These are phyloP conservation scores for Wickerhamia fluorescens DNA, from an alignment of 805 yeast species.

Conservation along the genomic window DNA sequence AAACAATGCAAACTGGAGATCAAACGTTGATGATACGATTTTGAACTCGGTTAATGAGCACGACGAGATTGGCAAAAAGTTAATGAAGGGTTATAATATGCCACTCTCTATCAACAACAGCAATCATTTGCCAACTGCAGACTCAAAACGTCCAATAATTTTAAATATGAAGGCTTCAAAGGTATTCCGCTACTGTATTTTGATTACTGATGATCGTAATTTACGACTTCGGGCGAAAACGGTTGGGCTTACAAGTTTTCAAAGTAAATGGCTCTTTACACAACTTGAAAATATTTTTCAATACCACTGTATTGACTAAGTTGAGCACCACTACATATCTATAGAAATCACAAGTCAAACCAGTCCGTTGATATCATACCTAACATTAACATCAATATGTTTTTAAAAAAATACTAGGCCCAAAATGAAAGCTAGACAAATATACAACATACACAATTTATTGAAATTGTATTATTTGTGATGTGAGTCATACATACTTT, in stretches of 20 bases:
- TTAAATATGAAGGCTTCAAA: conserved; percentile 18
- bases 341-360: too few relatives aligned
- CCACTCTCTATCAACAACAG: conserved; percentile 8
- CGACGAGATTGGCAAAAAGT: conserved; percentile 32
- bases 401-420: too few relatives aligned
- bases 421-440: too few relatives aligned
- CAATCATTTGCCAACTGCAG: neutral
- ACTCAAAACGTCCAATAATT: too few relatives aligned
- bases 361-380: too few relatives aligned
- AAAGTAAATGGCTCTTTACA: conserved; percentile 54
- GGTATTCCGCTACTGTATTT: conserved; percentile 47
- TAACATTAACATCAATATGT: too few relatives aligned
- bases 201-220: conserved; percentile 69
- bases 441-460: too few relatives aligned
- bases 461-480: too few relatives aligned
- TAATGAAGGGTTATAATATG: conserved; percentile 34
- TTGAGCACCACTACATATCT: too few relatives aligned
- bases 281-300: conserved; percentile 41
- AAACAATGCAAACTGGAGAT: conserved; percentile 64
- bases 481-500: too few relatives aligned
- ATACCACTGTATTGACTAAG: conserved; percentile 47
- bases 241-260: conserved; percentile 47
- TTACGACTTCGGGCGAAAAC: conserved; percentile 62
- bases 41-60: conserved; percentile 42
- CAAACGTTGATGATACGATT: conserved; percentile 64